These are phyloP conservation scores for Sphaerulina populicola DNA, from an alignment of 2,329 filamentous ascomycete species.

Conservation along the genomic window DNA sequence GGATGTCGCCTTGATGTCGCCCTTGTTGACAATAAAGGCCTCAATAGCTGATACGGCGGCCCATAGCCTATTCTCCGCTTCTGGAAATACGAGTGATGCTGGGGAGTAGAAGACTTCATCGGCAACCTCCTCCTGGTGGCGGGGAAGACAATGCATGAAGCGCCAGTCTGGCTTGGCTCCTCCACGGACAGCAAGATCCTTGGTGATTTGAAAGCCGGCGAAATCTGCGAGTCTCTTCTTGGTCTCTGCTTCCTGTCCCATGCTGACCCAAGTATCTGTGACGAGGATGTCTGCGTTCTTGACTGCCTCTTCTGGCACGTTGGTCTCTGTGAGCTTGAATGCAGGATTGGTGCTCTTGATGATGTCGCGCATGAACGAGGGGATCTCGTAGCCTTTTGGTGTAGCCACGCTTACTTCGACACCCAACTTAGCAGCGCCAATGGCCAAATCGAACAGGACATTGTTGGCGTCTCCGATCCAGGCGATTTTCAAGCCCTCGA, in stretches of 20 bases:
- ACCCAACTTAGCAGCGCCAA: constrained; percentile 77
- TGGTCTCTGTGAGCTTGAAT: constrained; percentile 58
- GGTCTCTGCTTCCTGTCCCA: constrained; percentile 89
- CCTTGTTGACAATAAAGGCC: constrained; percentile 89
- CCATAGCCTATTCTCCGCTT: constrained; percentile 93
- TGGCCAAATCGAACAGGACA: constrained; percentile 86
- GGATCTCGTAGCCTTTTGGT: constrained; percentile 75
- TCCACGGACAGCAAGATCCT: constrained; percentile 70
- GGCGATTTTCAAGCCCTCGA: constrained; percentile 80
- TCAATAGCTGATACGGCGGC: constrained; percentile 75
- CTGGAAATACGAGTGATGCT: constrained; percentile 79
- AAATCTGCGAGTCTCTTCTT: constrained; percentile 72
- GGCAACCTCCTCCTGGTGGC: constrained; percentile 83
- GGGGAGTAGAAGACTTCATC: constrained; percentile 84
- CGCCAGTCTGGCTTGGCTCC: constrained; percentile 86
- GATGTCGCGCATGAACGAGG: constrained; percentile 60
- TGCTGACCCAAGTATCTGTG: constrained; percentile 96
- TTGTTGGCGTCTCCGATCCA: constrained; percentile 98
- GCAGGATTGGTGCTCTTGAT: constrained; percentile 51
- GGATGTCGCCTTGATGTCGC: constrained; percentile 49
- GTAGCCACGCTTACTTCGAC: constrained; percentile 81
- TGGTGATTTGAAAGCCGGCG: constrained; percentile 82
- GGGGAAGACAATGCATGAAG: constrained; percentile 96
- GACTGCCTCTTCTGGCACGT: constrained; percentile 72
- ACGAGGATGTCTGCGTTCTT: constrained; percentile 82